Evolutionary conservation across 2,329 filamentous ascomycete genomes (phyloP), one percentile per base, ranked within the genome.

Genomic region (Scopulariopsis brevicaulis): DNA sequence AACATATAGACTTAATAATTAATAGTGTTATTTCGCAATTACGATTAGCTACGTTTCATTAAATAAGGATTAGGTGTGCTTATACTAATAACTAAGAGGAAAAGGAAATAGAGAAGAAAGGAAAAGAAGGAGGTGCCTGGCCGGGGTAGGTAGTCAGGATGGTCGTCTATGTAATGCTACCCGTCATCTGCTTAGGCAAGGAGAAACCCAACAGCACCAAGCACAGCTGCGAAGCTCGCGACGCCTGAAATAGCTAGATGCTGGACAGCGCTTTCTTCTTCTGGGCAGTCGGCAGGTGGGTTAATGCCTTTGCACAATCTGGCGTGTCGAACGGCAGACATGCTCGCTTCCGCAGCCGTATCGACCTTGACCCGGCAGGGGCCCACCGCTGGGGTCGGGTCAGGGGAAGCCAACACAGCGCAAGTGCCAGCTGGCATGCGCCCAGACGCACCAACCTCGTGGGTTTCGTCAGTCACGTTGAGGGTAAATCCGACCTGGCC

Each of bases 301-400:
- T 63, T 57, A 14, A 35, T 8, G 15, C 59, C 32, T 22, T 50
- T 60, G 54, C 63, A 62, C 35, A 40, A 53, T 40, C n/a, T 25
- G 35, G 57, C 46, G 48, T 54, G 54, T 4, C 58, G 24, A 3
- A 22, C 22, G 7, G 62, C 59, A 12, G 56, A 51, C 32, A 64
- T 64, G 40, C 62, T 64, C n/a, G 60, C 58, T 18, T 58, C 60
- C 20, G 52, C 58, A 24, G 62, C 51, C 34, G 59, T 40, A 56
- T 62, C 60, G 53, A 64, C 58, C 43, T 58, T 60, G n/a, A 63
- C 59, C 25, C 54, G 25, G 48, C 64, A 64, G 22, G 63, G 61
- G 58, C 62, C 63, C 56, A 59, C 34, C 14, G 34, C 14, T 7
- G 34, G 54, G 2, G 59, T 61, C n/a, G 60, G 56, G 22, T 59